Base-by-base conservation (phyloP, 495 filamentous ascomycete species). In the Hypomontagnella monticulosa region DNA sequence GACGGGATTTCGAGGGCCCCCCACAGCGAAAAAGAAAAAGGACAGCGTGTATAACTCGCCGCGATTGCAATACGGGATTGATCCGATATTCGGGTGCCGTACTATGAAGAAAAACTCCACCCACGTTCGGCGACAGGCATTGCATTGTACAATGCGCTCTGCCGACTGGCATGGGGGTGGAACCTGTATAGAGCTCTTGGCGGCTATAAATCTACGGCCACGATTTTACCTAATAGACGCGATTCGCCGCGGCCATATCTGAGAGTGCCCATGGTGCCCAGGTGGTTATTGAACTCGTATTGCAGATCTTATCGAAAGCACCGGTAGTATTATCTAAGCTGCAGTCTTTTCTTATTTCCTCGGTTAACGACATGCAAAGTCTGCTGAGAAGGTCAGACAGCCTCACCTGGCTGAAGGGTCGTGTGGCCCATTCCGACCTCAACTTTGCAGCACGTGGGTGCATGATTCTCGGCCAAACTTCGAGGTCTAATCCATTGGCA, bases 371-470 rank as follows among this genome's bases (percentile, higher is more conserved):
- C 34, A 20, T 34, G 47, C 46, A 64, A 49, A 48, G 1, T 37
- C n/a, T 20, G 11, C 11, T 8, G 11, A 38, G 4, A 38, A 59
- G 20, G 33, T 49, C 49, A 14, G 41, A 47, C 36, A 62, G 36
- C 11, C 41, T 60, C 47, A 14, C n/a, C 33, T 56, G 40, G 30
- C 53, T 44, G 8, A 60, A 12, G 30, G 7, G 20, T 37, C 19
- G 48, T 59, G 34, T 59, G 34, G 50, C 50, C 64, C 67, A 73
- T 71, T 69, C 68, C 54, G 11, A 52, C 38, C 44, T 65, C 67
- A 49, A 63, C 6, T 51, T 32, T 53, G 8, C 20, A 69, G 50
- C 71, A 73, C 71, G 71, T 73, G 71, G 63, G 38, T 34, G 19
- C 20, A 58, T 16, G 27, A 56, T 47, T 40, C 12, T 27, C 37